Base-by-base conservation (phyloP, 2,329 filamentous ascomycete genomes). In the Daldinia sp. region DNA sequence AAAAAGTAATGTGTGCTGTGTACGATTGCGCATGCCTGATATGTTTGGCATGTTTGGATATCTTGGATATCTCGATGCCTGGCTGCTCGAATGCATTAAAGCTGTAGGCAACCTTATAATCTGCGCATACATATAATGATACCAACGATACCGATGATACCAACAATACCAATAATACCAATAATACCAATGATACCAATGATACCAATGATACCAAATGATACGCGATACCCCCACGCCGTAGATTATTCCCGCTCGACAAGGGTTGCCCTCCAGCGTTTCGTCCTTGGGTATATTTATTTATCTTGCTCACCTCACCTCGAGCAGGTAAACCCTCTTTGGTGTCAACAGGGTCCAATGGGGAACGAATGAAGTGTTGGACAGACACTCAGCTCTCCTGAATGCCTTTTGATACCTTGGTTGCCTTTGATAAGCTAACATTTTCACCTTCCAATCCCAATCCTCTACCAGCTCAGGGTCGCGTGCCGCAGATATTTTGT, bases 241-340 rank as follows among this genome's bases (percentile, higher is more conserved):
- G 45, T 34, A 25, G 27, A 48, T n/a, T 32, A 43, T 52, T 52
- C 30, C 34, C 23, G 25, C 43, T 27, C 37, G 50, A 47, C 58
- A 41, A 23, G 55, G 55, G 50, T 58, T 17, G 15, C 47, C 41
- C 30, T 41, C 32, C 37, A 47, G 47, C 17, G 23, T 25, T 61
- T 37, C 43, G 21, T 45, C 45, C 11, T 52, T 43, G 21, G 43
- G 19, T 43, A 32, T 50, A 58, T 54, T 59, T 59, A 39, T 37
- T 32, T 59, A 56, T 64, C 53, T 29, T 48, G 35, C 52, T 58
- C 58, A 60, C 39, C 47, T 56, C 53, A 49, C 34, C 53, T 41
- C 52, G 34, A 53, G 58, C 43, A 45, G 57, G 52, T 19, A 64
- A 64, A 51, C 30, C 25, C n/a, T n/a, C n/a, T 50, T 21, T 35